Percentiles rank a stretch among this genome's conserved stretches.
Conservation (phyloP, 2,329 filamentous ascomycete genomes). For the Xylariaceae sp. region DNA sequence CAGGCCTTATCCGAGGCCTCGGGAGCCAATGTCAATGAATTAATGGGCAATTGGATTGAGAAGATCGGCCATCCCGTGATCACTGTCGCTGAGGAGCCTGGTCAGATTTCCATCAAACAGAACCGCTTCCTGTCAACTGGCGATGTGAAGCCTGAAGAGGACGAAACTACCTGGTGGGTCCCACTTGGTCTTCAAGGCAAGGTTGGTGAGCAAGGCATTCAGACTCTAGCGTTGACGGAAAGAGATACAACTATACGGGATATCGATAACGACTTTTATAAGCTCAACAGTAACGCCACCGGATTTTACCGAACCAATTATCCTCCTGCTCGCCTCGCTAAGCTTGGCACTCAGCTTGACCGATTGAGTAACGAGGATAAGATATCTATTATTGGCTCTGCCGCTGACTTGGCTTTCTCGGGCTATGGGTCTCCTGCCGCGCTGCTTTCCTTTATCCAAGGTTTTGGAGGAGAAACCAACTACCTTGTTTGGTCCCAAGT, state of each 20-base stretch:
- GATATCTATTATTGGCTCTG: slow-evolving; percentile 90
- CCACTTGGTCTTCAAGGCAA: slow-evolving; percentile 86
- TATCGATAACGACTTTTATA: slow-evolving; percentile 84
- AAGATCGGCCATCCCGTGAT: slow-evolving; percentile 95
- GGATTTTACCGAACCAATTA: slow-evolving; percentile 95
- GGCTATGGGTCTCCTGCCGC: slow-evolving; percentile 84
- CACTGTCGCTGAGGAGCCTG: slow-evolving; percentile 82
- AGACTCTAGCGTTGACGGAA: slow-evolving; percentile 71
- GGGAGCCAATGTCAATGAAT: slow-evolving; percentile 80
- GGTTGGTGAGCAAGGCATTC: slow-evolving; percentile 65
- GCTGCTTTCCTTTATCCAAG: slow-evolving; percentile 82
- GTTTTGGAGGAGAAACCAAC: slow-evolving; percentile 81
- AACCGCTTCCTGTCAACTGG: slow-evolving; percentile 90
- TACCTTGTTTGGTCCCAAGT: slow-evolving; percentile 92
- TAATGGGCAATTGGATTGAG: slow-evolving; percentile 95
- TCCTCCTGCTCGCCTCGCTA: slow-evolving; percentile 79
- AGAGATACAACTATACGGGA: slow-evolving; percentile 80
- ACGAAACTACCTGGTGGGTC: slow-evolving; percentile 94
- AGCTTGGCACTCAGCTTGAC: slow-evolving; percentile 78
- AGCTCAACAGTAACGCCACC: slow-evolving; percentile 87
- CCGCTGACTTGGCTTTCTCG: slow-evolving; percentile 85
- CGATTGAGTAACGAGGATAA: slow-evolving; percentile 85
- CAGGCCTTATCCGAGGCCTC: slow-evolving; percentile 85
- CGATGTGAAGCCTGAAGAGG: slow-evolving; percentile 89
- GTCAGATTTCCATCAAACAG: slow-evolving; percentile 83